Conservation (phyloP, 768 basidiomycete species). For the Mycena albidolilacea region DNA sequence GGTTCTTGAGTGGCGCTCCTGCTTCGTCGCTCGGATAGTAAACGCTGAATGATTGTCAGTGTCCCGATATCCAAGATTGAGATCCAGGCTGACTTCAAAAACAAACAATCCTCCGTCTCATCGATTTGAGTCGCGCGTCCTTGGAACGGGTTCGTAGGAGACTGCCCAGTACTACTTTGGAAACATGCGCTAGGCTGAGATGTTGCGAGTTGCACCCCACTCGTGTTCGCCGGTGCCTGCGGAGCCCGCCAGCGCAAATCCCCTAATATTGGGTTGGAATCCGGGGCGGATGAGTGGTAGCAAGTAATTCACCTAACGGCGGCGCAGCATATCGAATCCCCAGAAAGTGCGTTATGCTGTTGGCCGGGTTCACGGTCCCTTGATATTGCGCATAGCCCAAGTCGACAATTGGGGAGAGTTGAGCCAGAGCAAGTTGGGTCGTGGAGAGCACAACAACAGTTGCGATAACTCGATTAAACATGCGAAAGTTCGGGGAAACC, state of each 20-base stretch:
- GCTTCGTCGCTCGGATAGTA: constrained; percentile 31
- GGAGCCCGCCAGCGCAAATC: constrained; percentile 32
- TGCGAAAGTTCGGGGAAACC: too few species aligned
- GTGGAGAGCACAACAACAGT: not conserved
- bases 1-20: constrained; percentile 20
- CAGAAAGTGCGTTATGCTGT: constrained; percentile 44
- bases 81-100: constrained; percentile 38
- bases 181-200: constrained; percentile 19
- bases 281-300: not conserved
- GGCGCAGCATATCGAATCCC: constrained; percentile 43
- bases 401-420: constrained; percentile 37
- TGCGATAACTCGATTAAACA: not conserved
- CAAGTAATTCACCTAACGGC: constrained; percentile 12
- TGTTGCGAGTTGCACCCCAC: not conserved
- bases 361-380: constrained; percentile 38
- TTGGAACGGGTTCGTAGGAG: constrained; percentile 19
- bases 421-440: not conserved
- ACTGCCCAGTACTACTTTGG: constrained; percentile 1
- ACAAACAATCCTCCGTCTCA: constrained; percentile 44
- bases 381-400: constrained; percentile 48
- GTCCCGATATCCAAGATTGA: too few species aligned
- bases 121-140: constrained; percentile 4
- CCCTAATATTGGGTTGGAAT: constrained; percentile 6
- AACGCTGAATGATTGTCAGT: constrained; percentile 22
- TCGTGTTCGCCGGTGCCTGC: constrained; percentile 32